Conservation (phyloP, 345 rosid genomes). For the Heritiera fomes region DNA sequence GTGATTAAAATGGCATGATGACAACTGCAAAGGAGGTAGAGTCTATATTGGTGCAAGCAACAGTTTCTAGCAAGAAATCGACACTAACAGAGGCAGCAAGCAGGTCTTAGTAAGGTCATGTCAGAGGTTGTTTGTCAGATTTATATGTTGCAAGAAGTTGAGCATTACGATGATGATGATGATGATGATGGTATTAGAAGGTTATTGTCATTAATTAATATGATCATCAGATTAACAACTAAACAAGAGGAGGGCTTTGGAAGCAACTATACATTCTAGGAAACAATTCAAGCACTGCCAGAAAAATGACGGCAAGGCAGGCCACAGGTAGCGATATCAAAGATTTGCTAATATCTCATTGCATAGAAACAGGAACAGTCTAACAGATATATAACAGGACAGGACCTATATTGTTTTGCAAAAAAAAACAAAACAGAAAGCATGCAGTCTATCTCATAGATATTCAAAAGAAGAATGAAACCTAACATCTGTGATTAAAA, state of each 20-base stretch:
- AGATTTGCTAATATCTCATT: background rate
- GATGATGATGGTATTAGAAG: background rate
- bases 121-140: background rate
- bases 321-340: background rate
- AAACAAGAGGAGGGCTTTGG: background rate
- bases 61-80: background rate
- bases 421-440: background rate
- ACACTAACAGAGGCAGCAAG: conserved; percentile 2
- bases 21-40: background rate
- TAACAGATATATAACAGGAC: background rate
- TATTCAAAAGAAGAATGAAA: background rate
- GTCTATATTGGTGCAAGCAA: conserved; percentile 1
- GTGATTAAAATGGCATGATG: background rate
- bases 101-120: background rate
- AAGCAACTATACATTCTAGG: background rate
- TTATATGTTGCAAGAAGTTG: background rate
- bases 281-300: background rate
- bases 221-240: background rate
- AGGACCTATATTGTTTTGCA: background rate
- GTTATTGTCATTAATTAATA: background rate
- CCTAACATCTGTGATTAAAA: background rate
- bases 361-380: background rate
- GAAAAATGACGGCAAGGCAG: background rate
- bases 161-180: background rate
- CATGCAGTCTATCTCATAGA: background rate